Evolutionary conservation across 768 basidiomycete species (phyloP).

Genomic region (Podaxis sp.): DNA sequence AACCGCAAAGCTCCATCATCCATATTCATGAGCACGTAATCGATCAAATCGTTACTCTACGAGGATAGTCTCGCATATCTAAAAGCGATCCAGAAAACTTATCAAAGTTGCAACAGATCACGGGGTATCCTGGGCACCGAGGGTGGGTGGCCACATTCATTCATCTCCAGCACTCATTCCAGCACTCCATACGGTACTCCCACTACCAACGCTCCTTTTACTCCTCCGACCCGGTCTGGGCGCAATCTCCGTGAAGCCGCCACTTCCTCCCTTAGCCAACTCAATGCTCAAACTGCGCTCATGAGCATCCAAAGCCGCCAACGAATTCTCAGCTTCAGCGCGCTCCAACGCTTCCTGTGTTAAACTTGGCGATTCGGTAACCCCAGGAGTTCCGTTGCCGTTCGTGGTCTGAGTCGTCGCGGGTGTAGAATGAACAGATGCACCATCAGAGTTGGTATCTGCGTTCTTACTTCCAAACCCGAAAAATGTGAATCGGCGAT

Average conservation of each 20-base stretch:
- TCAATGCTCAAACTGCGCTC: constrained; percentile 73
- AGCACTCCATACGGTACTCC: constrained; percentile 84
- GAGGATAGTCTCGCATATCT: neutral
- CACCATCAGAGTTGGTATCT: constrained; percentile 42
- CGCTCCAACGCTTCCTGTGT: constrained; percentile 78
- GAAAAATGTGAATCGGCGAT: constrained; percentile 73
- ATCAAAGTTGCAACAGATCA: neutral
- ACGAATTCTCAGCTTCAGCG: constrained; percentile 72
- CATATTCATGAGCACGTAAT: neutral
- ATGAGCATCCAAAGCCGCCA: constrained; percentile 78
- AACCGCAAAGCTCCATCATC: neutral
- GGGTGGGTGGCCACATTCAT: neutral
- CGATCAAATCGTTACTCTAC: neutral
- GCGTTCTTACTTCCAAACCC: constrained; percentile 38
- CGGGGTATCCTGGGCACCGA: neutral
- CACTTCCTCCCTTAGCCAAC: constrained; percentile 67
- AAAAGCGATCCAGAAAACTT: neutral
- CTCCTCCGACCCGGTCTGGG: constrained; percentile 58
- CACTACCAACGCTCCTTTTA: constrained; percentile 59
- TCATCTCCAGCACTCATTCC: constrained; percentile 70
- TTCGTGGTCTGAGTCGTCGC: constrained; percentile 28
- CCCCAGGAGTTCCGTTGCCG: constrained; percentile 23
- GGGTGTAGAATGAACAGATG: constrained; percentile 47
- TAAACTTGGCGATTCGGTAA: constrained; percentile 42
- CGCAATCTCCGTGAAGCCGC: constrained; percentile 81